Evolutionary conservation across 192 early-diverging fungal species (phyloP).

Genomic region (Linnemannia exigua): DNA sequence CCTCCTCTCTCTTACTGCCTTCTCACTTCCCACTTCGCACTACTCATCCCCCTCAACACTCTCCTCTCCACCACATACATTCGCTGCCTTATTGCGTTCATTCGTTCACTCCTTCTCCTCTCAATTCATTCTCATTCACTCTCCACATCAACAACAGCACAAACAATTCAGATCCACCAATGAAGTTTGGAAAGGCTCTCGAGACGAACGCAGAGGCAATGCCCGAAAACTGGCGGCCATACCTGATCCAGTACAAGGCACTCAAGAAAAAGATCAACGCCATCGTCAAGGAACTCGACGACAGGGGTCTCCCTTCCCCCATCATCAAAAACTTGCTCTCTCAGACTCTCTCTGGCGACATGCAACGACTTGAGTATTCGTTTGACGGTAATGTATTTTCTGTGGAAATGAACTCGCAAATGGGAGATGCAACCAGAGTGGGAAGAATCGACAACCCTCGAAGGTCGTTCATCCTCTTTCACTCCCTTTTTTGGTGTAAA

Average conservation of each 20-base stretch:
- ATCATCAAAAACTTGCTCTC: conserved; percentile 41
- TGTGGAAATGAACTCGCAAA: neutral
- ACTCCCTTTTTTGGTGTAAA: neutral
- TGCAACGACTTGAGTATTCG: conserved; percentile 48
- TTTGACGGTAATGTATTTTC: conserved; percentile 32
- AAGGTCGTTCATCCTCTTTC: neutral
- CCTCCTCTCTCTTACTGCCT: no score
- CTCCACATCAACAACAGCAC: neutral
- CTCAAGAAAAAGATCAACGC: conserved; percentile 80
- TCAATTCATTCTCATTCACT: neutral
- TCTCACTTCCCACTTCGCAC: no score
- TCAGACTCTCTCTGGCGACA: conserved; percentile 36
- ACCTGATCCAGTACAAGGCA: conserved; percentile 81
- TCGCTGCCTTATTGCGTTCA: neutral
- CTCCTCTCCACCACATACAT: no score
- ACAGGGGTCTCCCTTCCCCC: conserved; percentile 57
- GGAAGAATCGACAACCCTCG: neutral
- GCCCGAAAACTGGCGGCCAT: conserved; percentile 79
- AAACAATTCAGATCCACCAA: conserved; percentile 22
- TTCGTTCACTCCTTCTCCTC: neutral
- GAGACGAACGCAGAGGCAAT: conserved; percentile 76
- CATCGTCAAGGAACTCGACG: conserved; percentile 79
- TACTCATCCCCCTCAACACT: no score
- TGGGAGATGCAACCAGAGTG: no score
- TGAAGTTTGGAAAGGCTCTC: conserved; percentile 85